Conservation (phyloP, 2,329 filamentous ascomycete species). For the Tetracladium maxilliforme region DNA sequence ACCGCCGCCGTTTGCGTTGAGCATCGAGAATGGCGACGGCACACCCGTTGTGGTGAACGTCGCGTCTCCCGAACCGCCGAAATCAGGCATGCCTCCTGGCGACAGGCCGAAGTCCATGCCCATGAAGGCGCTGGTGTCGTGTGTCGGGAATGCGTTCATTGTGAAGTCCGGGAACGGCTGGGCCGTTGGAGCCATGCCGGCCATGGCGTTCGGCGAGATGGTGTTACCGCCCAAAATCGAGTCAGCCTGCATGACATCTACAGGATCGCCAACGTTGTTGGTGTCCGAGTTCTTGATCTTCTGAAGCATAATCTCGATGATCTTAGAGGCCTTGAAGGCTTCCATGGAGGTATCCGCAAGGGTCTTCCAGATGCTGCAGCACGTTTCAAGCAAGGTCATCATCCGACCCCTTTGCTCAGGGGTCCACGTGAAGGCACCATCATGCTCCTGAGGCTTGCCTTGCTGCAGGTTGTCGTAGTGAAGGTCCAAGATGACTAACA, state of each 20-base stretch:
- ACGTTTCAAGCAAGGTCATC: conserved; percentile 58
- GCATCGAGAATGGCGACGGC: conserved; percentile 35
- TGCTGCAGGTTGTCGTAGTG: conserved; percentile 43
- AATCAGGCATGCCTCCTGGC: conserved; percentile 38
- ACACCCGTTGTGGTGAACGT: conserved; percentile 9
- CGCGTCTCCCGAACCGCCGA: conserved; percentile 9
- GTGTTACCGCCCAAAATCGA: conserved; percentile 47
- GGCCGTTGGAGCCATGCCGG: no score
- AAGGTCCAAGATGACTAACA: conserved; percentile 71
- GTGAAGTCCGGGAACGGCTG: no score
- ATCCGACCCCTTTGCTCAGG: conserved; percentile 55
- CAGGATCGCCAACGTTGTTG: conserved; percentile 8
- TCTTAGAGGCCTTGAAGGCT: conserved; percentile 70
- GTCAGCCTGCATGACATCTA: conserved; percentile 11
- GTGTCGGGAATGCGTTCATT: no score
- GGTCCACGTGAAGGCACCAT: conserved; percentile 38
- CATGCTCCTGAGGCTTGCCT: conserved; percentile 15
- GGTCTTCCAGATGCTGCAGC: conserved; percentile 66
- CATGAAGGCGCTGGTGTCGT: no score
- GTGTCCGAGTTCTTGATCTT: conserved; percentile 47
- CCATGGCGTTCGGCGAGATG: no score
- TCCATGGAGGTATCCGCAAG: conserved; percentile 71
- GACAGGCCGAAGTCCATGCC: conserved; percentile 61
- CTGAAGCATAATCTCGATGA: conserved; percentile 72
- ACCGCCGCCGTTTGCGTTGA: conserved; percentile 21